A percentile compares a stretch with the other conserved stretches of the same genome.
These are phyloP conservation scores for Suillus occidentalis DNA, from an alignment of 768 basidiomycete species.

Conservation along the genomic window DNA sequence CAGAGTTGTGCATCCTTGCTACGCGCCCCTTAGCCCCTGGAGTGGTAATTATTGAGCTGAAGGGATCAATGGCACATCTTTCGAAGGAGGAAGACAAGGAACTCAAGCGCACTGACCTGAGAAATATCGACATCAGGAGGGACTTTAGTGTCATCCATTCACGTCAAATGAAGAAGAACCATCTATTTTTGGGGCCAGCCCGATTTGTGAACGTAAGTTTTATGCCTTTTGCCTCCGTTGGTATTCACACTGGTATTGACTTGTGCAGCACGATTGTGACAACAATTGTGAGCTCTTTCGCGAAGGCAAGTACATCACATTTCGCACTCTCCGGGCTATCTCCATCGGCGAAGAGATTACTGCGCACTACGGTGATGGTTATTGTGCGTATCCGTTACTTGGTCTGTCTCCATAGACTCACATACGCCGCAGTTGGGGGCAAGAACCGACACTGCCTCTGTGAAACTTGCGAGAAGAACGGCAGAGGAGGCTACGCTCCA, in stretches of 20 bases:
- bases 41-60: constrained; percentile 78
- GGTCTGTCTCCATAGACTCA: constrained; percentile 16
- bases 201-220: constrained; percentile 86
- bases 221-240: background rate
- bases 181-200: constrained; percentile 87
- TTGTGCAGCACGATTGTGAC: constrained; percentile 78
- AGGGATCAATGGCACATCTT: constrained; percentile 87
- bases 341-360: constrained; percentile 83
- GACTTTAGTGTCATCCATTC: constrained; percentile 93
- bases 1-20: constrained; percentile 84
- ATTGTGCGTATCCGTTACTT: constrained; percentile 58
- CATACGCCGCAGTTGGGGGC: constrained; percentile 50
- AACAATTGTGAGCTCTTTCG: constrained; percentile 89
- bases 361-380: constrained; percentile 88
- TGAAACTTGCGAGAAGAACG: constrained; percentile 80
- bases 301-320: constrained; percentile 87
- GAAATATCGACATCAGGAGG: constrained; percentile 68
- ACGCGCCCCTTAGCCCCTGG: constrained; percentile 70
- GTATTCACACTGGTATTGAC: constrained; percentile 23
- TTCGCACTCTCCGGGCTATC: constrained; percentile 78
- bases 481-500: constrained; percentile 67
- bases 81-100: constrained; percentile 85
- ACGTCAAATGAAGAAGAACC: constrained; percentile 89
- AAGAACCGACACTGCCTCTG: constrained; percentile 79
- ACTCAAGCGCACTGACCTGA: constrained; percentile 77